These are phyloP conservation scores for Rhizopogon sp. DNA, from an alignment of 768 basidiomycete genomes.

Conservation along the genomic window DNA sequence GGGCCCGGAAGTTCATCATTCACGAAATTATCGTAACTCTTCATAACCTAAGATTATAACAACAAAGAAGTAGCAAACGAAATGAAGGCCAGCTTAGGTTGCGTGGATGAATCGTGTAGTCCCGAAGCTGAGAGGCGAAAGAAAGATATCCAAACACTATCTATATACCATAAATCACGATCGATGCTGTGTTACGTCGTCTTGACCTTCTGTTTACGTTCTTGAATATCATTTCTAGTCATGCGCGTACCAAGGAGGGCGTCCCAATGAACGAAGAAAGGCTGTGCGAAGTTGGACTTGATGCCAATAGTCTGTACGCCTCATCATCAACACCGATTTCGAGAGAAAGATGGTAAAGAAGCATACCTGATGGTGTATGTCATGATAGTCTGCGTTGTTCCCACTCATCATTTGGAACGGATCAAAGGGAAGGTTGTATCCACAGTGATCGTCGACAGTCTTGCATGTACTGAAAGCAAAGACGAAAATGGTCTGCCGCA, in stretches of 20 bases:
- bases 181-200: constrained; percentile 6
- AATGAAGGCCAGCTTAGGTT: background rate
- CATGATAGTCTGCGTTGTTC: constrained; percentile 97
- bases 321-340: background rate
- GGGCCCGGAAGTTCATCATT: background rate
- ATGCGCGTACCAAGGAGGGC: constrained; percentile 73
- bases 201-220: constrained; percentile 32
- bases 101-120: background rate
- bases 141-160: background rate
- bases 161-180: background rate
- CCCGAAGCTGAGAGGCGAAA: background rate
- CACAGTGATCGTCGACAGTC: constrained; percentile 95
- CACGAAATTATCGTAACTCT: background rate
- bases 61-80: background rate
- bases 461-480: constrained; percentile 84
- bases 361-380: constrained; percentile 89
- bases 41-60: background rate
- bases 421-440: constrained; percentile 86
- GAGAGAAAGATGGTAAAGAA: background rate
- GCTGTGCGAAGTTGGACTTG: constrained; percentile 91
- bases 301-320: constrained; percentile 51
- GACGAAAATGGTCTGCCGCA: constrained; percentile 79
- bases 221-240: constrained; percentile 59
- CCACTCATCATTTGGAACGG: constrained; percentile 79
- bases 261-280: constrained; percentile 95